A percentile compares a stretch with the other conserved stretches of the same genome.
These are phyloP conservation scores for Asclepias syriaca DNA, from an alignment of 257 asterid species.

Conservation along the genomic window DNA sequence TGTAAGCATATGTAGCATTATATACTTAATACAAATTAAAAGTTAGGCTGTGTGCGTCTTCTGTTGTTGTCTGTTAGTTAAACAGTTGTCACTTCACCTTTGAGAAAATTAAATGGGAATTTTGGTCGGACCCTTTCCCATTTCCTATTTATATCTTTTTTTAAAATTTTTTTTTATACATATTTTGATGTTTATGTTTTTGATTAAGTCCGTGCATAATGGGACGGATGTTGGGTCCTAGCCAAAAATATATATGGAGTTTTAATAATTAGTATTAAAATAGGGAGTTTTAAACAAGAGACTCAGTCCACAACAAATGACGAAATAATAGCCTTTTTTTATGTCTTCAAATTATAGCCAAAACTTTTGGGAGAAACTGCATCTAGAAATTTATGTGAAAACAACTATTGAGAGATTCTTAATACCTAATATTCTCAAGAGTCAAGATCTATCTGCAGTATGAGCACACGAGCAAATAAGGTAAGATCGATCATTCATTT, in stretches of 20 bases:
- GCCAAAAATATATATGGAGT: too few relatives aligned
- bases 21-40: background rate
- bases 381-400: background rate
- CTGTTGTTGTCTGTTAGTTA: background rate
- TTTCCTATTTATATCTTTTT: background rate
- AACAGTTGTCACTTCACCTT: background rate
- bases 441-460: constrained; percentile 9
- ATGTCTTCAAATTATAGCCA: background rate
- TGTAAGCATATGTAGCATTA: background rate
- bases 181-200: too few relatives aligned
- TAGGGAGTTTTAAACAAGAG: background rate
- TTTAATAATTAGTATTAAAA: background rate
- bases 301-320: background rate
- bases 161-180: background rate
- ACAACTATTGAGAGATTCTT: background rate
- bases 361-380: background rate
- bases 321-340: constrained; percentile 3
- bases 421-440: background rate
- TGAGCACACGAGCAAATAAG: constrained; percentile 35
- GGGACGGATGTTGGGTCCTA: too few relatives aligned
- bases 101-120: background rate
- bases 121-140: background rate
- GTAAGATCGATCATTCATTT: constrained; percentile 20
- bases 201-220: too few relatives aligned
- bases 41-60: background rate